Base-by-base conservation (phyloP, 345 rosid genomes). In the Rhizophora apiculata region DNA sequence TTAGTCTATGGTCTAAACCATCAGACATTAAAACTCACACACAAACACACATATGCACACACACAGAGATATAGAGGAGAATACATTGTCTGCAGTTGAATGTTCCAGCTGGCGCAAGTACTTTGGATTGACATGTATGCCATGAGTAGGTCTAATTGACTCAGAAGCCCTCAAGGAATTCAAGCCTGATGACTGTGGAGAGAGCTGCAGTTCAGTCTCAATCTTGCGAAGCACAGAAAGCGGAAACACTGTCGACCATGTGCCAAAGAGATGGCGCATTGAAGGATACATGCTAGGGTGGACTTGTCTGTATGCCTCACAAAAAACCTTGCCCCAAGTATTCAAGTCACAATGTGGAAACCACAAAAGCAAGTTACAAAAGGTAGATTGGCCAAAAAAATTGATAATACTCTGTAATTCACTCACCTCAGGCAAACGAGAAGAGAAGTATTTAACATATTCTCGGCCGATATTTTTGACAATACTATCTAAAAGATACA, bases 121-220 rank as follows among this genome's bases (percentile, higher is more conserved):
- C 81, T 92, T 92, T 15, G 99, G 98, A 75, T 96, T 96, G 74
- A 96, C 98, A 88, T 96, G 99, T 71, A 96, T 96, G 72, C 98
- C 89, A 80, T 89, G 90, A 10, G 87, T 67, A 73, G 95, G 91
- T 65, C 89, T 90, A 68, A 90, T 78, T 0, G 99, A 84, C 68
- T 87, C 95, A 37, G 98, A 85, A 77, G 84, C 76, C 75, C 82
- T 85, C 60, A 77, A 27, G 30, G 96, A 81, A 70, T 75, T 62
- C 60, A 75, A 66, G 60, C 80, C 76, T 1, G 89, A 65, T 21
- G 95, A 79, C 21, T 85, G 75, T 8, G 88, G 58, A 24, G 91
- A 83, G 76, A 90, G 76, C 62, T 87, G 86, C 76, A 96, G 79
- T 57, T 90, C 88, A 27, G 71, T 60, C 74, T 91, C 96, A 46